Base-by-base conservation (phyloP, 768 basidiomycete genomes). In the Cystofilobasidium ferigula region DNA sequence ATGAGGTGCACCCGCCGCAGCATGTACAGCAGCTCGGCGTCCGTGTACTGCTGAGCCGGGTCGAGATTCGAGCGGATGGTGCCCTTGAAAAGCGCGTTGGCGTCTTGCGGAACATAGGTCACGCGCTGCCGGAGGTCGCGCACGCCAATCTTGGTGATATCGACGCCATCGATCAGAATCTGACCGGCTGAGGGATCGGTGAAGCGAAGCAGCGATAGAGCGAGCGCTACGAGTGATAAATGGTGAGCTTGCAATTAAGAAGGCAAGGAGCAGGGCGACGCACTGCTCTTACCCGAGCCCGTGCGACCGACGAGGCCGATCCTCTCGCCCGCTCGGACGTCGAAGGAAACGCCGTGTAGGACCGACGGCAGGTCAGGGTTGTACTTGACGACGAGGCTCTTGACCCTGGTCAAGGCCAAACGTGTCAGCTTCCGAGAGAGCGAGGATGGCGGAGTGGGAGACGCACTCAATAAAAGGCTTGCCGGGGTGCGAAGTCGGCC, bases 281-380 rank as follows among this genome's bases (percentile, higher is more conserved):
- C 24, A 58, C 63, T 66, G 35, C 28, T 34, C 34, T 66, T 66
- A 10, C 64, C 64, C 13, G 32, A 36, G 10, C 24, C 64, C 2
- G 57, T 51, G 28, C 62, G 42, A 18, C 63, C 45, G 69, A 83
- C 85, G 24, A 88, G 79, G 1, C 85, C 86, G 66, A 87, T 80
- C 38, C 87, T 82, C 74, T 89, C 88, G 20, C 83, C 76, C 0
- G 85, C 82, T 4, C 81, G 81, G 22, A 93, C 77, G 0, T 79
- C 75, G 75, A 87, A 91, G 2, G 87, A 86, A 16, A 87, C 61
- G 42, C 82, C 80, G 65, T 86, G 85, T 34, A 93, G 78, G 0
- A 92, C 89, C 0, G 86, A 78, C 0, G 90, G 89, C 16, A 93
- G 79, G 56, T 90, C 88, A 0, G 88, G 85, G 0, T 88, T 83